These are phyloP conservation scores for Phytophthora quininea DNA, from an alignment of 352 stramenopile genomes.

Conservation along the genomic window DNA sequence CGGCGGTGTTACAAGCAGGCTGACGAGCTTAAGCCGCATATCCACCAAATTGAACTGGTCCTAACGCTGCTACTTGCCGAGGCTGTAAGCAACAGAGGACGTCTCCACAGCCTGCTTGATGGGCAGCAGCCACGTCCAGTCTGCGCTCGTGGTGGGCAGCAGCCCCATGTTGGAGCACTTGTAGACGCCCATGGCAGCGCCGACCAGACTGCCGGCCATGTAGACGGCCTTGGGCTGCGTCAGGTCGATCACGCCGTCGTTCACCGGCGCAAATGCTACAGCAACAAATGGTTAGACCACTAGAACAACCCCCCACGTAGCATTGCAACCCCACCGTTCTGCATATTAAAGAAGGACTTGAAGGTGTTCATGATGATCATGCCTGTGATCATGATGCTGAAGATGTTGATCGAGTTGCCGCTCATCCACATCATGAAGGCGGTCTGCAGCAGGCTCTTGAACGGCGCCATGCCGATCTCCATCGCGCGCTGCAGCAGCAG, in stretches of 20 bases:
- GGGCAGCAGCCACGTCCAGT: slow-evolving; percentile 92
- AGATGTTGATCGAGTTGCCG: slow-evolving; percentile 94
- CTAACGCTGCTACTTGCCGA: slow-evolving; percentile 31
- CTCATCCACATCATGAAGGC: slow-evolving; percentile 98
- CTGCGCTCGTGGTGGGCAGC: slow-evolving; percentile 89
- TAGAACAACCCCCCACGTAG: background rate
- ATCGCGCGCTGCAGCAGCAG: slow-evolving; percentile 73
- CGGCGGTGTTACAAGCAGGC: too few relatives aligned
- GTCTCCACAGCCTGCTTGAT: slow-evolving; percentile 84
- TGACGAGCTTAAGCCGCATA: too few relatives aligned
- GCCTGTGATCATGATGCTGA: slow-evolving; percentile 94
- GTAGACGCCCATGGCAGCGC: slow-evolving; percentile 89
- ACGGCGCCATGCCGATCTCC: slow-evolving; percentile 90
- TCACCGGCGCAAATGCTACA: slow-evolving; percentile 78
- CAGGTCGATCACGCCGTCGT: slow-evolving; percentile 82
- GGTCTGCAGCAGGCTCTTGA: slow-evolving; percentile 93
- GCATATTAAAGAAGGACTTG: slow-evolving; percentile 90
- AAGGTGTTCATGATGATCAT: slow-evolving; percentile 94
- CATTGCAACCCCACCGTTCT: slow-evolving; percentile 41
- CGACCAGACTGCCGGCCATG: slow-evolving; percentile 86
- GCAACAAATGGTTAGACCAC: background rate
- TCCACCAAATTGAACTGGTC: too few relatives aligned
- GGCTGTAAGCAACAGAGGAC: slow-evolving; percentile 68
- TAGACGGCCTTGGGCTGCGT: slow-evolving; percentile 91
- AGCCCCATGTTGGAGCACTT: slow-evolving; percentile 94